Conservation (phyloP, 2,329 filamentous ascomycete species). For the Teratosphaeria epicoccoides region DNA sequence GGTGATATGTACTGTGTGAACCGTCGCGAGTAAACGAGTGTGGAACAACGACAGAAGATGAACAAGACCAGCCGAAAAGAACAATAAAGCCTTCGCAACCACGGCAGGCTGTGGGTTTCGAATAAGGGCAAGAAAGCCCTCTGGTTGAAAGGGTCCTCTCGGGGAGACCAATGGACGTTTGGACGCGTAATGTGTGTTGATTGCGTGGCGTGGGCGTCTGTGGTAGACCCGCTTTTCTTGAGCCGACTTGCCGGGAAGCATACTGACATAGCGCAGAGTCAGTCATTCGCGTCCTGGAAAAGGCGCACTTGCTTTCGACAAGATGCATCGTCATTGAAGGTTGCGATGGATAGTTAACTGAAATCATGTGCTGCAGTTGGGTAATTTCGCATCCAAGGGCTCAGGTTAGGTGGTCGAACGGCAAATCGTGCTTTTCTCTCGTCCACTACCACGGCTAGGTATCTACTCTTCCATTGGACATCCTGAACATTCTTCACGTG, state of each 20-base stretch:
- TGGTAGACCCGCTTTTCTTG: background rate
- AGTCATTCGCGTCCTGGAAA: too few relatives aligned
- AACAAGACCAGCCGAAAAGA: background rate
- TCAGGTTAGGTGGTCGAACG: too few relatives aligned
- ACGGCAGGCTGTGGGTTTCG: background rate
- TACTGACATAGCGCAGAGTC: too few relatives aligned
- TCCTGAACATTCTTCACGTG: too few relatives aligned
- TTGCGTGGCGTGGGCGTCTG: background rate
- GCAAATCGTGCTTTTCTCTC: slow-evolving; percentile 11
- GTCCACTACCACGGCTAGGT: too few relatives aligned
- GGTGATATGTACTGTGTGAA: background rate
- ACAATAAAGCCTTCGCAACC: background rate
- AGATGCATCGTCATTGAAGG: background rate
- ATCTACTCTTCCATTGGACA: too few relatives aligned
- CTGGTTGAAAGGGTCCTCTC: background rate
- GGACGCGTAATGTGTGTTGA: background rate
- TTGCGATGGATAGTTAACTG: background rate
- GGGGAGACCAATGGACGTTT: background rate
- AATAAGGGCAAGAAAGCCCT: background rate
- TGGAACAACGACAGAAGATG: background rate
- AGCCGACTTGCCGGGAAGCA: background rate
- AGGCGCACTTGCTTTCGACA: background rate
- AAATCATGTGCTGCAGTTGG: background rate
- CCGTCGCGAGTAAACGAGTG: background rate
- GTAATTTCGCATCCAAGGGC: background rate